These are phyloP conservation scores for Lactifluus subvellereus DNA, from an alignment of 768 basidiomycete species.

Conservation along the genomic window DNA sequence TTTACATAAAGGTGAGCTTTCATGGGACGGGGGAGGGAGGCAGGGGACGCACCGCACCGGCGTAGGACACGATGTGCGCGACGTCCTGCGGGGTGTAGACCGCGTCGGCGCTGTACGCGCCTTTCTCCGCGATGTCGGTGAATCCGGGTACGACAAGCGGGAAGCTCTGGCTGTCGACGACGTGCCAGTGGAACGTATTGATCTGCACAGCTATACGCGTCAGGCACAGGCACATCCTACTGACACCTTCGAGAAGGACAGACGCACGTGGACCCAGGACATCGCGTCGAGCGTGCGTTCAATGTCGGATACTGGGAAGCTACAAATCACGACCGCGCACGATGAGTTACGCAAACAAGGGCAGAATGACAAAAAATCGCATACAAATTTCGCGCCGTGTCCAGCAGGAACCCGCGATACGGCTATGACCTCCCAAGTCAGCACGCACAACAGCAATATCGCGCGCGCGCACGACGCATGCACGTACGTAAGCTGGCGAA, in stretches of 20 bases:
- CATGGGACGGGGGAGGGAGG: neutral
- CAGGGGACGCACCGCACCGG: conserved; percentile 36
- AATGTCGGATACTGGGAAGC: conserved; percentile 7
- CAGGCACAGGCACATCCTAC: neutral
- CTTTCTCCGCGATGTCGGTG: conserved; percentile 37
- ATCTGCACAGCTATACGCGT: conserved; percentile 29
- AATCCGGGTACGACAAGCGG: conserved; percentile 38
- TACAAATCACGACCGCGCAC: neutral
- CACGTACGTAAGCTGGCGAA: conserved; percentile 42
- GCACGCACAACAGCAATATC: neutral
- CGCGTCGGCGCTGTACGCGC: conserved; percentile 37
- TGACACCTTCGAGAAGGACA: neutral
- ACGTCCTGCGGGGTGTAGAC: conserved; percentile 38
- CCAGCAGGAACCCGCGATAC: conserved; percentile 74
- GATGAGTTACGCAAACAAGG: neutral
- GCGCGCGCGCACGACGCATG: neutral
- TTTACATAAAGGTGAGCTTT: neutral
- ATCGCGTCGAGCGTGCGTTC: conserved; percentile 13
- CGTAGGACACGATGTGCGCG: conserved; percentile 38
- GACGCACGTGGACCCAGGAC: conserved; percentile 23
- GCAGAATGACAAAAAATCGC: conserved; percentile 24
- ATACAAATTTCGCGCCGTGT: conserved; percentile 65
- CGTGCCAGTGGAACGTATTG: conserved; percentile 45
- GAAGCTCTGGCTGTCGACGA: conserved; percentile 48
- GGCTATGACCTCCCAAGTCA: conserved; percentile 37